Percentiles rank a stretch among this genome's conserved stretches.
Evolutionary conservation across 768 basidiomycete genomes (phyloP).

Genomic region (Xerocomus potaroensis): DNA sequence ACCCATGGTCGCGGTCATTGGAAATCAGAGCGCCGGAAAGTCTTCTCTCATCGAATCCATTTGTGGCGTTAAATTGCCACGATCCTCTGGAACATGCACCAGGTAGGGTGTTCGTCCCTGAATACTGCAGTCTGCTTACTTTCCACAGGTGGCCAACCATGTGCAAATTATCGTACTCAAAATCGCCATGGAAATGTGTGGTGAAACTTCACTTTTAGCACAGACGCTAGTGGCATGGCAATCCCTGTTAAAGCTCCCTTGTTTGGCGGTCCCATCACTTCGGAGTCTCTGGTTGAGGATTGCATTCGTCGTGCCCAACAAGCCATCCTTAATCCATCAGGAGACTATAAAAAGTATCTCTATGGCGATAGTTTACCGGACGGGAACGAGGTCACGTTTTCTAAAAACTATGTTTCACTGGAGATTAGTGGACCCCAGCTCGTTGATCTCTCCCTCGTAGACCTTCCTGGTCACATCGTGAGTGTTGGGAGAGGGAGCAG

Average conservation of each 20-base stretch:
- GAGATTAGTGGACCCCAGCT: slow-evolving; percentile 57
- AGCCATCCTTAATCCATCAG: slow-evolving; percentile 59
- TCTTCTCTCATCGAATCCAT: slow-evolving; percentile 74
- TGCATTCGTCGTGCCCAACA: slow-evolving; percentile 61
- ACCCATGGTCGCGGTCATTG: slow-evolving; percentile 67
- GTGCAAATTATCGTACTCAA: slow-evolving; percentile 44
- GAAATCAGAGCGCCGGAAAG: slow-evolving; percentile 68
- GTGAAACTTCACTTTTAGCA: slow-evolving; percentile 46
- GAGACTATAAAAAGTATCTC: slow-evolving; percentile 14
- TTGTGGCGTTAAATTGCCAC: slow-evolving; percentile 65
- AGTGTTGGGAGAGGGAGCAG: slow-evolving; percentile 48
- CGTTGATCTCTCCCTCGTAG: slow-evolving; percentile 61
- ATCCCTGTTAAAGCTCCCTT: slow-evolving; percentile 35
- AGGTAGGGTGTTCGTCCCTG: slow-evolving; percentile 37
- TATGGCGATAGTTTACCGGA: slow-evolving; percentile 3
- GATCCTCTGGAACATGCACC: slow-evolving; percentile 71
- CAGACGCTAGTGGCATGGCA: slow-evolving; percentile 35
- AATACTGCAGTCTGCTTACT: background rate
- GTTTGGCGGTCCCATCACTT: slow-evolving; percentile 48
- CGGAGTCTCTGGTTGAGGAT: slow-evolving; percentile 56
- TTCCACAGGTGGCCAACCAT: slow-evolving; percentile 51
- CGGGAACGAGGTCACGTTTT: slow-evolving; percentile 38
- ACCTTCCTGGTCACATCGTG: slow-evolving; percentile 62
- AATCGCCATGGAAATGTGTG: slow-evolving; percentile 44
- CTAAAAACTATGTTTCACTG: slow-evolving; percentile 52